phyloP scores from a whole-genome alignment of 2,329 filamentous ascomycete genomes.

The Ceratocystis smalleyi region DNA sequence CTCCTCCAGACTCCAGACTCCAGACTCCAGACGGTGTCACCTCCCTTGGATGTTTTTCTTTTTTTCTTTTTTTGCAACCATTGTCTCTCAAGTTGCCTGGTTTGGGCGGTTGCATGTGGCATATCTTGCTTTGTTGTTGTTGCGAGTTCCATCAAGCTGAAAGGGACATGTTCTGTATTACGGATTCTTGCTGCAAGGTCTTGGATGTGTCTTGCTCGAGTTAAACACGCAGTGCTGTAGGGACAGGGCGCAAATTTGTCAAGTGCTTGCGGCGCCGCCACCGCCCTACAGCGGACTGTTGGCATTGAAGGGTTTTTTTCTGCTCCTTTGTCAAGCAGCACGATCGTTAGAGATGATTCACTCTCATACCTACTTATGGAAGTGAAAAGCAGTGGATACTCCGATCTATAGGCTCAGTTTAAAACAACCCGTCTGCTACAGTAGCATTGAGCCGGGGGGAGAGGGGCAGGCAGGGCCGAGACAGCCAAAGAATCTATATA shows the following conservation, averaged over 20 bases:
- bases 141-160: neutral
- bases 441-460: neutral
- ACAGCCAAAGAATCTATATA: neutral
- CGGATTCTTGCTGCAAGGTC: neutral
- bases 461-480: neutral
- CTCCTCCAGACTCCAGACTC: neutral
- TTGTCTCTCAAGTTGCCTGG: neutral
- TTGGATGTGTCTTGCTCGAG: neutral
- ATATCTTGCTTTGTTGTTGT: neutral
- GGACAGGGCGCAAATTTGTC: neutral
- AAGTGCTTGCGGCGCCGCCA: neutral
- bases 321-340: no score
- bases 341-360: no score
- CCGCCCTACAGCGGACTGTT: no score
- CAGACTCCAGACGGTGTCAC: neutral
- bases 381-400: neutral
- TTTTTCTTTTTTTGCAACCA: neutral
- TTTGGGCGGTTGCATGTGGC: neutral
- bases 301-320: no score
- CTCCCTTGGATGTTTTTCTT: neutral
- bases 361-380: neutral
- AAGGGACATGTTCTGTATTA: neutral
- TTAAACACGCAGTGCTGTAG: neutral
- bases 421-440: conserved; percentile 1
- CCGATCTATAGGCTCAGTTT: neutral